Base-by-base conservation (phyloP, 2,329 filamentous ascomycete genomes). In the Colletotrichum gigasporum region DNA sequence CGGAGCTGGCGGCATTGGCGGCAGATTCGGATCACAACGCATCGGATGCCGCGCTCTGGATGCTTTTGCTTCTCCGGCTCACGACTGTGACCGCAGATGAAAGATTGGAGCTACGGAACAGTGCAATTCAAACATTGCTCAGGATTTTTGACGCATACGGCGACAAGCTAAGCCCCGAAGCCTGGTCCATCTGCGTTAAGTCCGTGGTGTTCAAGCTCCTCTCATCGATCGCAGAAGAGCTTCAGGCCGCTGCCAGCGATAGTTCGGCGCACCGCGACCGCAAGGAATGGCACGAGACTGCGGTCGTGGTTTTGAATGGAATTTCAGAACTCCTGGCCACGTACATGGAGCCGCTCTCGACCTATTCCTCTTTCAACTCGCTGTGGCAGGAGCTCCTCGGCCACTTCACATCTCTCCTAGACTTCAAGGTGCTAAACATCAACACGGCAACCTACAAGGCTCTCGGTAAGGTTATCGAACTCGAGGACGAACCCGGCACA, bases 131-230 rank as follows among this genome's bases (percentile, higher is more conserved):
- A 75, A 97, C 95, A 0, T 81, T 98, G 3, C 85, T 97, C 59
- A 88, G 94, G 45, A 97, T 98, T 18, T 94, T 98, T 67, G 94
- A 97, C 74, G 94, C 93, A 1, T 96, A 96, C 67, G 93, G 93
- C 10, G 91, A 94, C 68, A 90, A 91, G 55, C 82, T 97, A 4
- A 90, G 86, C 39, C 84, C 92, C 0, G 87, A 91, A 71, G 90
- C 92, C 0, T 98, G 94, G 94, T 90, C 90, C 48, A 84, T 95
- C 26, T 96, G 94, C 70, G 86, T 97, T 58, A 90, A 91, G 64
- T 88, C 87, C 6, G 91, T 97, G 6, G 84, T 97, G 2, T 94
- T 97, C 76, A 88, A 87, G 63, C 88, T 97, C 69, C 78, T 96
- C 3, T 84, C 89, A 4, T 89, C 88, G 0, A 89, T 94, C n/a